These are phyloP conservation scores for Raphanus raphanistrum DNA, from an alignment of 345 rosid species.

Conservation along the genomic window DNA sequence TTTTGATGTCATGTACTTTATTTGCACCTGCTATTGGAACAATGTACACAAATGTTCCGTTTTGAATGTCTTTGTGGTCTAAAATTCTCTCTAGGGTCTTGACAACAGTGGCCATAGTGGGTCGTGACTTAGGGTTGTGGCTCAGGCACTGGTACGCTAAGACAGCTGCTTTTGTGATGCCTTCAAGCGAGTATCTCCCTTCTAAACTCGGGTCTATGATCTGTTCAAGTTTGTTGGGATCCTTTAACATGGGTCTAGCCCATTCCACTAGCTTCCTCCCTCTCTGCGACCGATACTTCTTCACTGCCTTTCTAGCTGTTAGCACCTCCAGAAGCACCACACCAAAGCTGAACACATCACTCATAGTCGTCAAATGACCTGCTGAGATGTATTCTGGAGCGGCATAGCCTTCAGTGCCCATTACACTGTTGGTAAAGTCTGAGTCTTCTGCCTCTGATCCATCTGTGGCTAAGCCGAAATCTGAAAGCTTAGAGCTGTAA, in stretches of 20 bases:
- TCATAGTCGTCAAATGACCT: conserved; percentile 72
- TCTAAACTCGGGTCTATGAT: conserved; percentile 71
- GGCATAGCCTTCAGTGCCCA: conserved; percentile 69
- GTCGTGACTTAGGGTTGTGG: conserved; percentile 65
- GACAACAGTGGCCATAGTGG: conserved; percentile 65
- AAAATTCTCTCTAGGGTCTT: conserved; percentile 56
- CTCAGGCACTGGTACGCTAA: conserved; percentile 68
- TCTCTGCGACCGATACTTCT: conserved; percentile 50
- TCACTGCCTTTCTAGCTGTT: conserved; percentile 62
- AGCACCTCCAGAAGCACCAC: conserved; percentile 72
- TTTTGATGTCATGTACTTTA: conserved; percentile 28
- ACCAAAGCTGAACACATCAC: conserved; percentile 80
- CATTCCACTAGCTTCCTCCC: conserved; percentile 70
- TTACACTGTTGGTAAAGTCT: conserved; percentile 49
- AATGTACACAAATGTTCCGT: conserved; percentile 39
- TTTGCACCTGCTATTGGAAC: conserved; percentile 33
- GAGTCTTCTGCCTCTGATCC: conserved; percentile 63
- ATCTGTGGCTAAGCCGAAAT: conserved; percentile 60
- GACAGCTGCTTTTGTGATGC: conserved; percentile 61
- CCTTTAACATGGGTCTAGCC: conserved; percentile 66
- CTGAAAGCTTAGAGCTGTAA: conserved; percentile 58
- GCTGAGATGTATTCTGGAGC: conserved; percentile 62
- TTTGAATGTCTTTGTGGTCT: conserved; percentile 51
- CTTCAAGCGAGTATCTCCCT: conserved; percentile 63
- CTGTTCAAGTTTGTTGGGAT: conserved; percentile 50